These are phyloP conservation scores for Apiospora saccharicola DNA, from an alignment of 2,329 filamentous ascomycete species.

Conservation along the genomic window DNA sequence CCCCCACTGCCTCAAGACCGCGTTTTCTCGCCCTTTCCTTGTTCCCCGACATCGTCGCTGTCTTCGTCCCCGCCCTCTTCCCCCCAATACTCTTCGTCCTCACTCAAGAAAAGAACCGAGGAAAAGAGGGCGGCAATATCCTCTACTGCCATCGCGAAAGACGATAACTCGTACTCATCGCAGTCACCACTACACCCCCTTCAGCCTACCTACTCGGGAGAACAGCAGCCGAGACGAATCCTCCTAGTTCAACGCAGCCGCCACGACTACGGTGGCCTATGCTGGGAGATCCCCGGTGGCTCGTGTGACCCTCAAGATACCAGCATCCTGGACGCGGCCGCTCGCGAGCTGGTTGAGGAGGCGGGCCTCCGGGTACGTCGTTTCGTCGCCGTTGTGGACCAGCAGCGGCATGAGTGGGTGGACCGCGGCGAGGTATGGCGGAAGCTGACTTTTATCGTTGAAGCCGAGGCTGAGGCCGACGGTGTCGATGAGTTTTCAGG, in stretches of 20 bases:
- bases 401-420: constrained; percentile 41
- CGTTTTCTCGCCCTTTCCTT: background rate
- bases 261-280: constrained; percentile 52
- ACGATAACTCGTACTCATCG: background rate
- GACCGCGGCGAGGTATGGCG: constrained; percentile 33
- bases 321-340: constrained; percentile 51
- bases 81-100: background rate
- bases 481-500: background rate
- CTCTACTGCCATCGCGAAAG: background rate
- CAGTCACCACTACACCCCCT: background rate
- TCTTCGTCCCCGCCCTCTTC: background rate
- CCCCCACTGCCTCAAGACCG: background rate
- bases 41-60: background rate
- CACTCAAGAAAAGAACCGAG: background rate
- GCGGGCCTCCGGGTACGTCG: constrained; percentile 31
- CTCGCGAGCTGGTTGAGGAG: constrained; percentile 55
- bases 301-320: constrained; percentile 51
- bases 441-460: constrained; percentile 31
- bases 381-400: constrained; percentile 47
- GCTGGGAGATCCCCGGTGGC: constrained; percentile 60
- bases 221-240: constrained; percentile 32
- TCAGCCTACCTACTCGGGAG: background rate
- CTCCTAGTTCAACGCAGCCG: constrained; percentile 56
- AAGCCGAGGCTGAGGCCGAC: constrained; percentile 17
- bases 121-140: no score